Conservation (phyloP, 2,329 filamentous ascomycete genomes). For the Alternaria metachromatica region DNA sequence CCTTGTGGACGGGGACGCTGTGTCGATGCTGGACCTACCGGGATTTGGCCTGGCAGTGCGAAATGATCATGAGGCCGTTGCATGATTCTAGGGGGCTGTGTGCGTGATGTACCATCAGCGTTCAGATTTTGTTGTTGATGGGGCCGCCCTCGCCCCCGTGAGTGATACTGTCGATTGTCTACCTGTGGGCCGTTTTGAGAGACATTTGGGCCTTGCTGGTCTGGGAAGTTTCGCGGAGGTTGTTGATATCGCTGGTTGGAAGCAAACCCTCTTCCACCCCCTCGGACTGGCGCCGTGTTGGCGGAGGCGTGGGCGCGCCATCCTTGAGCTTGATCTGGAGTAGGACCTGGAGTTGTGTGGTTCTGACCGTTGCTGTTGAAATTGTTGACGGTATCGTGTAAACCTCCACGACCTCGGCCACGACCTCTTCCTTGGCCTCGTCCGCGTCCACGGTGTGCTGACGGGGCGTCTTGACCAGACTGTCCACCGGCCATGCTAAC, state of each 20-base stretch:
- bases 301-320: conserved; percentile 5
- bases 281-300: conserved; percentile 1
- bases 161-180: background rate
- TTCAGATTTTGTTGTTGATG: conserved; percentile 3
- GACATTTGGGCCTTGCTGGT: conserved; percentile 6
- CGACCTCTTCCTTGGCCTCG: conserved; percentile 21
- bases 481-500: conserved; percentile 38
- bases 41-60: conserved; percentile 7
- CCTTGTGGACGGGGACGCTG: conserved; percentile 21
- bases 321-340: conserved; percentile 17
- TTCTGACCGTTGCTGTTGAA: conserved; percentile 9
- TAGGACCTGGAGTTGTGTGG: conserved; percentile 13
- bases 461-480: conserved; percentile 23
- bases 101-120: background rate
- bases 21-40: conserved; percentile 1
- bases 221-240: background rate
- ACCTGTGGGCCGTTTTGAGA: conserved; percentile 1
- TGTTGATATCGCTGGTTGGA: conserved; percentile 19
- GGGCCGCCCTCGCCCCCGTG: conserved; percentile 3
- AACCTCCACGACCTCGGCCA: conserved; percentile 23
- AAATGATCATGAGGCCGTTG: conserved; percentile 26
- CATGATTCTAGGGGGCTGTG: conserved; percentile 25
- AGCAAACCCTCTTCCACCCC: conserved; percentile 16
- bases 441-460: conserved; percentile 22
- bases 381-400: conserved; percentile 15